phyloP scores from a whole-genome alignment of 352 stramenopile genomes.

The Globisporangium splendens region DNA sequence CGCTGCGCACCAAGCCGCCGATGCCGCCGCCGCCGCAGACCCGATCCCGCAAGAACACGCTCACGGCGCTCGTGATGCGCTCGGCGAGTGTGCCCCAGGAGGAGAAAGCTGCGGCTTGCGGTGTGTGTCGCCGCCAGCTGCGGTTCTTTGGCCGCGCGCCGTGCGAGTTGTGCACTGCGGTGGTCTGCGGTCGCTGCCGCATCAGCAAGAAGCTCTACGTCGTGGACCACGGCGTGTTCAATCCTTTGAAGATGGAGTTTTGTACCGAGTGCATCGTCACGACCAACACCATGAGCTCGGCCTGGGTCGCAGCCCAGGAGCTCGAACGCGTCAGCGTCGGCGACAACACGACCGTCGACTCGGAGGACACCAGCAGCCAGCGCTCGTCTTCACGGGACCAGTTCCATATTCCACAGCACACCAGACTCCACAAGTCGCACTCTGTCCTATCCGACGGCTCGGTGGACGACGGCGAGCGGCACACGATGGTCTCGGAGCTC shows the following conservation, averaged over 20 bases:
- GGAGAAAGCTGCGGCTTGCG: constrained; percentile 11
- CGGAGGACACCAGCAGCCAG: neutral
- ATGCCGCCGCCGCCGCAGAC: constrained; percentile 15
- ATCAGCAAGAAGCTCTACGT: constrained; percentile 48
- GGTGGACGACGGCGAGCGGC: constrained; percentile 6
- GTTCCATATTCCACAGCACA: neutral
- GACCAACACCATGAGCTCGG: constrained; percentile 13
- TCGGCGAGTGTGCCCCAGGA: neutral
- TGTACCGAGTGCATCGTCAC: constrained; percentile 16
- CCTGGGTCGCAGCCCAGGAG: constrained; percentile 12
- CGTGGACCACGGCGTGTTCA: constrained; percentile 38
- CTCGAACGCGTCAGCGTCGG: constrained; percentile 3
- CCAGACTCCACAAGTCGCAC: constrained; percentile 2
- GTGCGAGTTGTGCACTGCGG: constrained; percentile 31
- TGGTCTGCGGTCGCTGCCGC: constrained; percentile 34
- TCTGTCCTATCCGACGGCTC: constrained; percentile 7
- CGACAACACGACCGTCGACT: neutral
- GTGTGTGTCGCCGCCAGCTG: constrained; percentile 28
- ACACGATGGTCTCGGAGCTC: constrained; percentile 9
- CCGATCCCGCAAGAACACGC: constrained; percentile 15
- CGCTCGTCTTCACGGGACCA: neutral
- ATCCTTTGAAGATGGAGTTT: constrained; percentile 59
- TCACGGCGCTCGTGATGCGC: constrained; percentile 12
- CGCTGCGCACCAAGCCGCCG: constrained; percentile 14
- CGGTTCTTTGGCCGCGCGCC: constrained; percentile 28